phyloP scores from a whole-genome alignment of 2,329 filamentous ascomycete species.

The Colletotrichum nymphaeae region DNA sequence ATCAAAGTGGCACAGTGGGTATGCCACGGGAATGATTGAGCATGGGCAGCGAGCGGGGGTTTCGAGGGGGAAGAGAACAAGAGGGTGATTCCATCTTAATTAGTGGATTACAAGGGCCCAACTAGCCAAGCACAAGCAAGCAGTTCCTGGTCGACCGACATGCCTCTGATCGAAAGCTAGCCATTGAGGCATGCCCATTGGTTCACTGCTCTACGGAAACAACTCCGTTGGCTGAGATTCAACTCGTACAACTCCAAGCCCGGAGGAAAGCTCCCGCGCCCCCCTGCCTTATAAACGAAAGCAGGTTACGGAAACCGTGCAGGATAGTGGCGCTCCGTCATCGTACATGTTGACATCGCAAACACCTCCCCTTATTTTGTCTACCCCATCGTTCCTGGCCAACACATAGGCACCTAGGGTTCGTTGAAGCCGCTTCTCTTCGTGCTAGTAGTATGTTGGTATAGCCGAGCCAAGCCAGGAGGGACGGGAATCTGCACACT shows the following conservation, averaged over 20 bases:
- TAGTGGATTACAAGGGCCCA: neutral
- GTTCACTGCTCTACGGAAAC: neutral
- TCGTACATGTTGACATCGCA: conserved; percentile 9
- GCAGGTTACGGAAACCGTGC: neutral
- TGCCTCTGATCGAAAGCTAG: neutral
- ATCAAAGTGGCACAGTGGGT: neutral
- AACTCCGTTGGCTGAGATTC: neutral
- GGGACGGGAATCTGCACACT: neutral
- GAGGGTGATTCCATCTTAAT: neutral
- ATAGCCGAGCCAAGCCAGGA: neutral
- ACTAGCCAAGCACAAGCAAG: neutral
- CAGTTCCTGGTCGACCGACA: conserved; percentile 5
- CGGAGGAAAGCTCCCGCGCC: conserved; percentile 20
- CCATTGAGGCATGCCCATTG: neutral
- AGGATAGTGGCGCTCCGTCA: conserved; percentile 7
- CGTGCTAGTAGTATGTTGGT: neutral
- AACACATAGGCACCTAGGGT: neutral
- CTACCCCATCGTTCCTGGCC: neutral
- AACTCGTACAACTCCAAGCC: neutral
- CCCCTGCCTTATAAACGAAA: conserved; percentile 23
- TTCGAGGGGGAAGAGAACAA: too few species aligned
- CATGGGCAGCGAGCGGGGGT: neutral
- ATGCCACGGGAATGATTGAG: neutral
- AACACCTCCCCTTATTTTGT: neutral
- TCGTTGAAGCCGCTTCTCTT: neutral